Evolutionary conservation across 2,329 filamentous ascomycete species (phyloP), one percentile per base, ranked within the genome.

Genomic region (Zymoseptoria ardabiliae): DNA sequence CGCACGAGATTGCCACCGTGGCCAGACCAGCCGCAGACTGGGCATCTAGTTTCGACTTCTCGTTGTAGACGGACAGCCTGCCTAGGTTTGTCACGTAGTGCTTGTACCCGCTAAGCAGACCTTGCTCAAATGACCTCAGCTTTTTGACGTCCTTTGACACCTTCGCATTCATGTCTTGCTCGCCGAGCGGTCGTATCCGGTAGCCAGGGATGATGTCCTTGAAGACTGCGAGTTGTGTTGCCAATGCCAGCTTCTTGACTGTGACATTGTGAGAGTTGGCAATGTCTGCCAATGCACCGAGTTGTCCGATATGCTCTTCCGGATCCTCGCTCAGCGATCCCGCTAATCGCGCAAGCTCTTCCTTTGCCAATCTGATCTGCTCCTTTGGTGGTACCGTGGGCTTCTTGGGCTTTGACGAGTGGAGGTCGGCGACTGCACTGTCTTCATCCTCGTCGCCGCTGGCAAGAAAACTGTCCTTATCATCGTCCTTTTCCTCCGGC

Each of bases 171-270:
- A 87, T 81, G 51, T 87, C 85, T 30, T 91, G 88, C 61, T 95
- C 90, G 0, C 82, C 80, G 3, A 91, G 78, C 1, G 91, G 89
- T 19, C 94, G 87, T 78, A 99, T 97, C 61, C 94, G 84, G 73
- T 99, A 99, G 21, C 94, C 94, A 0, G 94, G 94, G 60, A 99
- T 97, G 53, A 97, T 84, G 74, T 97, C 94, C 73, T 93, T 96
- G 80, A 93, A 99, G 11, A 97, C 85, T 0, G 92, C 84, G 72
- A 94, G 82, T 75, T 97, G 92, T 21, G 94, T 91, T 53, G 87
- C 89, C 64, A 99, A 78, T 6, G 89, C 87, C 61, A 99, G 81
- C 75, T 96, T 96, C 77, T 90, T 87, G 56, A 99, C 86, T 1
- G 88, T 86, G 13, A 83, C 74, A 63, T 92, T 85, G 13, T 80